Evolutionary conservation across 176 grass and related monocot species (phyloP), one percentile per base, ranked within the genome.

Genomic region (Cymbopogon citratus): DNA sequence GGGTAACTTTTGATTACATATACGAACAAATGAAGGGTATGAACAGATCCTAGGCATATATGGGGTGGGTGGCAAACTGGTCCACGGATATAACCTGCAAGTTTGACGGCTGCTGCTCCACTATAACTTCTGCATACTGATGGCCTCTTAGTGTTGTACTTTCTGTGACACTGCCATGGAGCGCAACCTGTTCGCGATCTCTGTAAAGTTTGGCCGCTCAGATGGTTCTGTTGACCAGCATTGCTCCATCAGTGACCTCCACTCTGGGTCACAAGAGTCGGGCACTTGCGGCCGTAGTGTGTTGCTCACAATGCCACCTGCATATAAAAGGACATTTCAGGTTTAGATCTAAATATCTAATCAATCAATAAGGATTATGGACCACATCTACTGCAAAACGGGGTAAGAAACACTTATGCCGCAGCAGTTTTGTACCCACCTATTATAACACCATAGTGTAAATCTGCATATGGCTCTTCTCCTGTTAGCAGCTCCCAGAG

Each of bases 381-480:
- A 63, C 1, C 36, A 81, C 28, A 75, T 66, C 23, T 6, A 61
- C 13, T 69, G 68, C 29, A 23, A 27, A 52, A 16, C 80, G 23
- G 12, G 16, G 3, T 26, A 71, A 33, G 23, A 12, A 27, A 26
- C 2, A 62, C 15, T 1, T 9, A 28, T 69, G 28, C 18, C 44
- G 6, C n/a, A 31, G 66, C 3, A 35, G 45, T 66, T 90, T 59
- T 79, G 40, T 23, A 69, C 74, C 63, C 40, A 99, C 97, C 97
- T 85, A 99, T 95, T 56, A 99, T 99, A 63, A 93, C 91, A 66
- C 93, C 97, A 83, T 93, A 93, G n/a, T 99, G 97, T 64, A 99
- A 85, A 83, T 95, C 92, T 69, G 87, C 92, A 78, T 95, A 99
- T 27, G 97, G 97, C 46, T 95, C 93, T 49, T 99, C 97, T 77